Percentiles rank a stretch among this genome's conserved stretches.
phyloP scores from a whole-genome alignment of 371 early-diverging fungal species.

The Lichtheimia ornata region DNA sequence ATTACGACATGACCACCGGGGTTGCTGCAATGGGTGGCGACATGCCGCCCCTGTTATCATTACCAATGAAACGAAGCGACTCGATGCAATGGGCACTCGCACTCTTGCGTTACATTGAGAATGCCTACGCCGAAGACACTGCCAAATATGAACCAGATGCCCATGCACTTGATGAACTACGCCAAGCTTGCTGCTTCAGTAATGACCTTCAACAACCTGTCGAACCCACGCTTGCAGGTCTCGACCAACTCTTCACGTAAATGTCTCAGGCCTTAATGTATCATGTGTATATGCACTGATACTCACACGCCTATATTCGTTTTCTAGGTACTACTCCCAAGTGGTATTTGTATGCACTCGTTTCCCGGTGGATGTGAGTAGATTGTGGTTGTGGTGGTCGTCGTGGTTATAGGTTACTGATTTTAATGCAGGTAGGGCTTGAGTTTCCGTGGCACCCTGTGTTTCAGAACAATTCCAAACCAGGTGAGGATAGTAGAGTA shows the following conservation, averaged over 20 bases:
- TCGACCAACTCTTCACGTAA: conserved; percentile 36
- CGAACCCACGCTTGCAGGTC: conserved; percentile 12
- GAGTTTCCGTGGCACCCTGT: conserved; percentile 17
- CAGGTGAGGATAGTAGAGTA: conserved; percentile 13
- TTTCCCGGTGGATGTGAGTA: conserved; percentile 46
- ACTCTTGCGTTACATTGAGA: conserved; percentile 36
- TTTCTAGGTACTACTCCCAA: conserved; percentile 44
- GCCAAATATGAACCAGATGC: conserved; percentile 34
- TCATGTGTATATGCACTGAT: neutral
- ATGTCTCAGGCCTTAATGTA: neutral
- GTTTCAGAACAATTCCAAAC: conserved; percentile 14
- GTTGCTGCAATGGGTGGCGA: conserved; percentile 2
- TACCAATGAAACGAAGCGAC: conserved; percentile 20
- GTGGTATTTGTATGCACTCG: conserved; percentile 40
- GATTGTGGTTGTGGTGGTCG: neutral
- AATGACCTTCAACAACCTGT: neutral
- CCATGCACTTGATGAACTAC: conserved; percentile 27
- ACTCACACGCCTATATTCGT: neutral
- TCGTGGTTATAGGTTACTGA: conserved; percentile 2
- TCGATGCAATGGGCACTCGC: conserved; percentile 27
- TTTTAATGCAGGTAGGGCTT: conserved; percentile 18
- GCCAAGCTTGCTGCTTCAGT: conserved; percentile 20
- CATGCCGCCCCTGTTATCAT: conserved; percentile 19
- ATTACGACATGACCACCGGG: neutral
- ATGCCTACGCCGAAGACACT: conserved; percentile 42